Evolutionary conservation across 148 eudicot genomes (phyloP).

Genomic region (Cornus kousa): DNA sequence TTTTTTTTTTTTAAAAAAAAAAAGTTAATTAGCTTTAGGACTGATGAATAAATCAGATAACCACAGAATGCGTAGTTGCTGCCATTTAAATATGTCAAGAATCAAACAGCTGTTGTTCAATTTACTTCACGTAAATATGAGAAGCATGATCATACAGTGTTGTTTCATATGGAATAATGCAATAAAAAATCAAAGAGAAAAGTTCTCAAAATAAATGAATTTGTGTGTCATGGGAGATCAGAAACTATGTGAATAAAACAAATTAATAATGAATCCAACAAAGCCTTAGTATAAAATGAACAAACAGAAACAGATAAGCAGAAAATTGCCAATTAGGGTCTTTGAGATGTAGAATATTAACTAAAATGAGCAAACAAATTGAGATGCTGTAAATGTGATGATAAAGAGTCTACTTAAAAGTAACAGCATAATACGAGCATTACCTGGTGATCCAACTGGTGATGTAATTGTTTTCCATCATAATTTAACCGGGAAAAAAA

Average conservation of each 20-base stretch:
- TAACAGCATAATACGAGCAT: neutral
- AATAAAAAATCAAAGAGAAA: neutral
- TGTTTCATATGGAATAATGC: neutral
- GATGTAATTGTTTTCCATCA: conserved; percentile 4
- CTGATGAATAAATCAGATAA: neutral
- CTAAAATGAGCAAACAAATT: neutral
- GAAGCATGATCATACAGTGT: neutral
- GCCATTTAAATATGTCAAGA: neutral
- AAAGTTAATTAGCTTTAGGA: neutral
- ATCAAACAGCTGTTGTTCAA: neutral
- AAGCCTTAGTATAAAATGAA: neutral
- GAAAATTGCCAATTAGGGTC: neutral
- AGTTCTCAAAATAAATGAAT: neutral
- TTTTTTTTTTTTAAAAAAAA: neutral
- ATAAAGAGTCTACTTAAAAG: neutral
- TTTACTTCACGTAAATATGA: no score
- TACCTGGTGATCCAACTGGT: conserved; percentile 36
- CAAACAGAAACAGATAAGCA: neutral
- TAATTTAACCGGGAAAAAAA: neutral
- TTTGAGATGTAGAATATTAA: neutral
- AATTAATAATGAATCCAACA: neutral
- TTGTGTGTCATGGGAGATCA: neutral
- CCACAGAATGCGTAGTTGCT: neutral
- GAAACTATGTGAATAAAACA: neutral
- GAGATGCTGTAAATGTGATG: neutral